Conservation (phyloP, 1,139 yeast species). For the Protomyces gravidus region DNA sequence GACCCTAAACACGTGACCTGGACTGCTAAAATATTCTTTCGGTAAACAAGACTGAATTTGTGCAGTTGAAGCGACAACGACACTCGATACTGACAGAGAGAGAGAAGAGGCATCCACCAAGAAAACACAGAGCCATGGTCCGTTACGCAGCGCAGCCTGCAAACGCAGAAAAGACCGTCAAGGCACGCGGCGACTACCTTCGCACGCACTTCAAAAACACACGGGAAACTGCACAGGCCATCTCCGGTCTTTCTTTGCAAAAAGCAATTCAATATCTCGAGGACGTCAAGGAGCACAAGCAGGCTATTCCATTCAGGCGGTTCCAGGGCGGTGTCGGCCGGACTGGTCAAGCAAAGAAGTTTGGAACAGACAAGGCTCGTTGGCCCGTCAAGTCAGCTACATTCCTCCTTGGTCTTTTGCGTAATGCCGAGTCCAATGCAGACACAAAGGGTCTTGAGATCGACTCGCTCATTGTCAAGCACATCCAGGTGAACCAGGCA, state of each 20-base stretch:
- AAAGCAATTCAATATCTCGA: conserved; percentile 94
- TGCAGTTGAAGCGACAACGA: too few species aligned
- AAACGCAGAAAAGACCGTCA: conserved; percentile 98
- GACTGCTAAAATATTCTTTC: too few species aligned
- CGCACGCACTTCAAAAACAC: conserved; percentile 99
- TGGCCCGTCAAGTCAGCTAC: conserved; percentile 99
- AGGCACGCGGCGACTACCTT: conserved; percentile 97
- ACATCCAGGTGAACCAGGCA: conserved; percentile 99
- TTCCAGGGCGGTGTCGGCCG: conserved; percentile 95
- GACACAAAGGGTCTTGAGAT: conserved; percentile 94
- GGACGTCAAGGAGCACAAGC: conserved; percentile 95
- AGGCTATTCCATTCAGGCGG: conserved; percentile 99
- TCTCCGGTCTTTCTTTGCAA: conserved; percentile 95
- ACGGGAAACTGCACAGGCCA: conserved; percentile 98
- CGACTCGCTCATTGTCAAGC: conserved; percentile 87
- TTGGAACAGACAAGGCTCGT: conserved; percentile 95
- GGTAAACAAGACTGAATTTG: too few species aligned
- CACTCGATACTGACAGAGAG: too few species aligned
- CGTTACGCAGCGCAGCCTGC: conserved; percentile 45
- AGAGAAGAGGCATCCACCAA: neutral
- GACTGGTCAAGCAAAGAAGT: conserved; percentile 99
- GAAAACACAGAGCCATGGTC: conserved; percentile 3
- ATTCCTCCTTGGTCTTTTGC: conserved; percentile 88
- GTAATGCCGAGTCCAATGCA: conserved; percentile 98
- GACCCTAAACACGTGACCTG: neutral